Percentiles rank a stretch among this genome's conserved stretches.
Evolutionary conservation across 306 rosid species (phyloP).

Genomic region (Alnus rubra): DNA sequence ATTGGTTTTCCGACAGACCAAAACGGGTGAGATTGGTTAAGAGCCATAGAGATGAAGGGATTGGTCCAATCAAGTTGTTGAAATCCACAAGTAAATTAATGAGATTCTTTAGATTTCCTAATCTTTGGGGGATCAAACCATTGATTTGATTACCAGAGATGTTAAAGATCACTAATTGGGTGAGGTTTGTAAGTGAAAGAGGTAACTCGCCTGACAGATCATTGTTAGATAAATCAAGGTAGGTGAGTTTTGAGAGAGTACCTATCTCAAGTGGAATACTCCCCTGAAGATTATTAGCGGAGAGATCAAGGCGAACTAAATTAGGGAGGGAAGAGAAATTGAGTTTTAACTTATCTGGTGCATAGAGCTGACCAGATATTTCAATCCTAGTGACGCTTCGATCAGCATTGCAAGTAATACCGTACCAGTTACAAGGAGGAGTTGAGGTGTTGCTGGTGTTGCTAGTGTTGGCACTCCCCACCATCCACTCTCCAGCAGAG

Average conservation of each 20-base stretch:
- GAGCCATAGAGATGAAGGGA: not conserved
- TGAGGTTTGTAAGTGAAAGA: not conserved
- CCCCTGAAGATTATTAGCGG: not conserved
- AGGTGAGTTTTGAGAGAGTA: not conserved
- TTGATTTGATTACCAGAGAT: not conserved
- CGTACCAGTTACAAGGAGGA: not conserved
- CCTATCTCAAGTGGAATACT: not conserved
- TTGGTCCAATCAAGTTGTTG: not conserved
- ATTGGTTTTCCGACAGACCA: not conserved
- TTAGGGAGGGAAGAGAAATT: no score
- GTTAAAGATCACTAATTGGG: not conserved
- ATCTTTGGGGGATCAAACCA: not conserved
- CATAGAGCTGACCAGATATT: no score
- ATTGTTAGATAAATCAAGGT: conserved; percentile 9
- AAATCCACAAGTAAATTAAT: not conserved
- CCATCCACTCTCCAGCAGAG: not conserved
- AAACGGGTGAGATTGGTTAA: not conserved
- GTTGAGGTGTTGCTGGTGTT: no score
- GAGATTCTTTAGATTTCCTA: not conserved
- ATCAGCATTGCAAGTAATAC: not conserved
- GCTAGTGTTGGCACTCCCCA: not conserved
- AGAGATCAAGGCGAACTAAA: not conserved
- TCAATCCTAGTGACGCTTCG: not conserved
- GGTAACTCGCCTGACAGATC: not conserved
- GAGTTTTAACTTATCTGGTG: no score